These are phyloP conservation scores for Keithomyces neogunnii DNA, from an alignment of 2,329 filamentous ascomycete genomes.

Conservation along the genomic window DNA sequence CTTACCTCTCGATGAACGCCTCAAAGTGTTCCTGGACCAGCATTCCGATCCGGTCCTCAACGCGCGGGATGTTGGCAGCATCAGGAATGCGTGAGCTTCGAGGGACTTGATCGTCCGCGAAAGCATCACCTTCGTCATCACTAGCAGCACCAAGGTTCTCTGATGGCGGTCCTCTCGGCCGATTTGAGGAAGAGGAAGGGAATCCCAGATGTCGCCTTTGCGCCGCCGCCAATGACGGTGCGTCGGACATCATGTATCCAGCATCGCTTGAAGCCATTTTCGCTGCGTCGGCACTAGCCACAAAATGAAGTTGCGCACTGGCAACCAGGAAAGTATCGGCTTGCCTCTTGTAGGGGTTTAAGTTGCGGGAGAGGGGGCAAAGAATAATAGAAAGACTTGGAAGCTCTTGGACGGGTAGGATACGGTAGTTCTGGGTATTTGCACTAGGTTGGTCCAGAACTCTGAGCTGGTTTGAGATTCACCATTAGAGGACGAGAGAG, in stretches of 20 bases:
- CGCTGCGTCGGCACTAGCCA: background rate
- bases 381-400: no score
- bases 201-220: conserved; percentile 34
- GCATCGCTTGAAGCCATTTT: conserved; percentile 47
- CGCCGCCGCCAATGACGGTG: conserved; percentile 32
- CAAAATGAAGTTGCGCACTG: background rate
- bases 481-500: background rate
- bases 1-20: conserved; percentile 67
- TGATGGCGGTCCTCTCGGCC: conserved; percentile 52
- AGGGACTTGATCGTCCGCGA: conserved; percentile 57
- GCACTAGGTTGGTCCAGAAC: no score
- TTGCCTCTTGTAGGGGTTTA: conserved; percentile 3
- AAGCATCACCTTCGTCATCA: conserved; percentile 53
- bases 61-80: conserved; percentile 51
- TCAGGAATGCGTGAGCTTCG: conserved; percentile 39
- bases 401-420: no score
- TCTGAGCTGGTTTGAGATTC: background rate
- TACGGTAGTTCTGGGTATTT: no score
- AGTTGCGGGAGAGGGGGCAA: no score
- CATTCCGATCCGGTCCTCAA: conserved; percentile 69
- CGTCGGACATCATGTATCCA: conserved; percentile 51
- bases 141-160: conserved; percentile 53
- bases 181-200: conserved; percentile 42
- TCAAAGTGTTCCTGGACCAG: conserved; percentile 71
- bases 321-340: conserved; percentile 5